Conservation (phyloP, 2,329 filamentous ascomycete species). For the Neofusicoccum umdonicola region DNA sequence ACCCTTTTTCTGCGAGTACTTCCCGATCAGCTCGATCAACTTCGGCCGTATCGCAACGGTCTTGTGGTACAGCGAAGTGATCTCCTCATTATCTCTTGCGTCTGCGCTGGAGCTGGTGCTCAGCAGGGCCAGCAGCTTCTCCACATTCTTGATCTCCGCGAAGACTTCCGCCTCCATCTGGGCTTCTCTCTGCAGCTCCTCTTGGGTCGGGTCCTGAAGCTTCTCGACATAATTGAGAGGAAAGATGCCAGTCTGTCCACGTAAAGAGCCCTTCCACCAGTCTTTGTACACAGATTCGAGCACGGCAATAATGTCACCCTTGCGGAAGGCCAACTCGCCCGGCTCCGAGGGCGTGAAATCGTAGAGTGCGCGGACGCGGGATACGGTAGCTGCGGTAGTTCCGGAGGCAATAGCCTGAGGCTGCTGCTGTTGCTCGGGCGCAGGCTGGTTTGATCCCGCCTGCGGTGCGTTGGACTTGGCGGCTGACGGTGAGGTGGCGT, state of each 20-base stretch:
- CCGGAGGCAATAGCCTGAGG: conserved; percentile 67
- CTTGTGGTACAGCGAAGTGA: conserved; percentile 85
- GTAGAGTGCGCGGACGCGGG: conserved; percentile 86
- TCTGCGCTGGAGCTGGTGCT: conserved; percentile 70
- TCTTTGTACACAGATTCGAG: conserved; percentile 98
- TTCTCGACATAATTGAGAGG: conserved; percentile 99
- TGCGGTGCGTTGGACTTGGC: conserved; percentile 41
- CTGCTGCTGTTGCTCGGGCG: conserved; percentile 35
- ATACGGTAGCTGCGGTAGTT: conserved; percentile 94
- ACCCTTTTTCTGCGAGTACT: conserved; percentile 99
- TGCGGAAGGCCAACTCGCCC: conserved; percentile 92
- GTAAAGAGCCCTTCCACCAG: conserved; percentile 96
- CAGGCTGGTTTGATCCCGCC: conserved; percentile 24
- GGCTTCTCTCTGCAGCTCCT: conserved; percentile 91
- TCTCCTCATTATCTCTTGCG: conserved; percentile 94
- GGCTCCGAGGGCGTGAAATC: conserved; percentile 94
- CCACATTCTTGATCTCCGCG: conserved; percentile 73
- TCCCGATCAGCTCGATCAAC: conserved; percentile 95
- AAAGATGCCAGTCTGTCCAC: conserved; percentile 95
- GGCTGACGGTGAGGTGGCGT: conserved; percentile 44
- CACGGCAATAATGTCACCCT: conserved; percentile 95
- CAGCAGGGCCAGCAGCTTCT: conserved; percentile 80
- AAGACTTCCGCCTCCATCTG: conserved; percentile 88
- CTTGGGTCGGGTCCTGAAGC: conserved; percentile 86
- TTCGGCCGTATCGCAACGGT: conserved; percentile 94